A percentile compares a stretch with the other conserved stretches of the same genome.
phyloP scores from a whole-genome alignment of 2,329 filamentous ascomycete species.

The Xylaria sp. region DNA sequence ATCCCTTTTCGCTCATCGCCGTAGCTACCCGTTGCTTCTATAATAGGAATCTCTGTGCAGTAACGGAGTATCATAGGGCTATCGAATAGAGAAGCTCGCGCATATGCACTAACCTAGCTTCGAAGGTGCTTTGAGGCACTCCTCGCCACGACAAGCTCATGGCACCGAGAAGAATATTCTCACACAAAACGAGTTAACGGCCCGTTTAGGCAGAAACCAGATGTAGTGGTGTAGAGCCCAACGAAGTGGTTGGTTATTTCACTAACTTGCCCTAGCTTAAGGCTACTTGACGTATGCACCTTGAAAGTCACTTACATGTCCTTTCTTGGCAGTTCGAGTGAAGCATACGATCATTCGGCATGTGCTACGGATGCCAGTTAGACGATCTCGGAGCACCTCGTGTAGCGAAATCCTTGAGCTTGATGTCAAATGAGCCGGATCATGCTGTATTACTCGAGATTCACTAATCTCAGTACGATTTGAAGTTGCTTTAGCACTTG shows the following conservation, averaged over 20 bases:
- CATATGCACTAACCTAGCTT: not conserved
- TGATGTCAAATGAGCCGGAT: too few species aligned
- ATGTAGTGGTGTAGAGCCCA: not conserved
- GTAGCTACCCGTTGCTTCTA: not conserved
- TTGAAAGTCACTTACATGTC: not conserved
- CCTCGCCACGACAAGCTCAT: not conserved
- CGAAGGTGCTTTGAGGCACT: not conserved
- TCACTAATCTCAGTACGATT: too few species aligned
- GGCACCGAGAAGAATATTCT: not conserved
- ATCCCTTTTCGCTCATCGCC: not conserved
- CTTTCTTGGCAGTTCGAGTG: not conserved
- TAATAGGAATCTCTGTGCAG: not conserved
- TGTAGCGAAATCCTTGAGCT: not conserved
- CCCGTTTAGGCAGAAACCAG: not conserved
- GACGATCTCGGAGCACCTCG: not conserved
- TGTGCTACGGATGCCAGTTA: not conserved
- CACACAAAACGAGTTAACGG: not conserved
- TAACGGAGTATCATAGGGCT: not conserved
- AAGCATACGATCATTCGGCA: not conserved
- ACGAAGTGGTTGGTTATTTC: not conserved
- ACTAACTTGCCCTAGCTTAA: not conserved
- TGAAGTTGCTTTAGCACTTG: too few species aligned
- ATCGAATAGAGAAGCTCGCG: not conserved
- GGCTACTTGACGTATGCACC: not conserved
- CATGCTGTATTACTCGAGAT: too few species aligned